A percentile compares a stretch with the other conserved stretches of the same genome.
Evolutionary conservation across 768 basidiomycete species (phyloP).

Genomic region (Auricularia auricula-judae): DNA sequence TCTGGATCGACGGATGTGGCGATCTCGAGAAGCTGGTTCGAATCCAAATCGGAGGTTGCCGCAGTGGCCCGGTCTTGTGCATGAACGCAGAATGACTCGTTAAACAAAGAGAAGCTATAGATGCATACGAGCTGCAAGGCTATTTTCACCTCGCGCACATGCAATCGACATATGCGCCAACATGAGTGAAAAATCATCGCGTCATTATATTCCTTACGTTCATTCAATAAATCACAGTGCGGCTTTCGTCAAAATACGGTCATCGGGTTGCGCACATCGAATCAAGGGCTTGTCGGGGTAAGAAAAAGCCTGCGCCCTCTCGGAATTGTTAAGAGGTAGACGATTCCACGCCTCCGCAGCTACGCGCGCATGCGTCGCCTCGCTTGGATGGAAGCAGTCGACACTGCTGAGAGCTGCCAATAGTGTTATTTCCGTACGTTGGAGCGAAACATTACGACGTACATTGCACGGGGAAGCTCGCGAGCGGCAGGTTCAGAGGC

Average conservation of each 20-base stretch:
- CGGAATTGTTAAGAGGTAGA: conserved; percentile 5
- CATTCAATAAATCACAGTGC: neutral
- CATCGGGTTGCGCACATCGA: conserved; percentile 7
- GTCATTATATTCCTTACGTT: too few species aligned
- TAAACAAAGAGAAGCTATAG: too few species aligned
- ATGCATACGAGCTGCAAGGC: too few species aligned
- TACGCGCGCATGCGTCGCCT: conserved; percentile 7
- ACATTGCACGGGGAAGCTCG: conserved; percentile 9
- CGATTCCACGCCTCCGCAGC: conserved; percentile 11
- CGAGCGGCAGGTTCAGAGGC: conserved; percentile 7
- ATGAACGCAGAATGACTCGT: too few species aligned
- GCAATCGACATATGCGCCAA: too few species aligned
- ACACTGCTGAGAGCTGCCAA: conserved; percentile 8
- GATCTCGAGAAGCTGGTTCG: too few species aligned
- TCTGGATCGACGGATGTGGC: too few species aligned
- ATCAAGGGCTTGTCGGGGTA: conserved; percentile 3
- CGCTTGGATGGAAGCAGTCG: conserved; percentile 12
- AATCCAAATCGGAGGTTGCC: too few species aligned
- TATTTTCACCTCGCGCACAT: too few species aligned
- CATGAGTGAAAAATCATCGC: too few species aligned
- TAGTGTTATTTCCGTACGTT: neutral
- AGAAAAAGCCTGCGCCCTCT: conserved; percentile 1
- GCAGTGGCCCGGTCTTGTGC: too few species aligned
- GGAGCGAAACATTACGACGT: neutral
- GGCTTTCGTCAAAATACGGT: conserved; percentile 8